Evolutionary conservation across 768 basidiomycete species (phyloP).

Genomic region (Mrakia gelida): DNA sequence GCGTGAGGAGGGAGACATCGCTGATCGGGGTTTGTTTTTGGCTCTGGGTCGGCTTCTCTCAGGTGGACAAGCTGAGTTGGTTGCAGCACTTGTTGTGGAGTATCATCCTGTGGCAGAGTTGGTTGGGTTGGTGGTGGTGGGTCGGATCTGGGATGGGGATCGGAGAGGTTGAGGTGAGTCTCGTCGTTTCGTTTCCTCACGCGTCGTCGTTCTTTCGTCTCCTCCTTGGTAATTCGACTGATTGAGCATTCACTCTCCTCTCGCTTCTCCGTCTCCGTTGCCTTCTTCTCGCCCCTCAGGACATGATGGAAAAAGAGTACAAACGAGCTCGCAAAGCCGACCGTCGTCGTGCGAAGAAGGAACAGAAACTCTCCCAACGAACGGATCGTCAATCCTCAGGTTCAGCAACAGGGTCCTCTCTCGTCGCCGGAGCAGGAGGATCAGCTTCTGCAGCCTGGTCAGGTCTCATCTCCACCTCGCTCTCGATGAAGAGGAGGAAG

Average conservation of each 20-base stretch:
- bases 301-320: conserved; percentile 35
- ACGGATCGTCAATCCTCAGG: background rate
- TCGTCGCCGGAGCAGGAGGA: conserved; percentile 1
- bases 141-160: conserved; percentile 75
- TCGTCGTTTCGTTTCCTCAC: background rate
- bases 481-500: background rate
- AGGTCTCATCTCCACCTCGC: background rate
- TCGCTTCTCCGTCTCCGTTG: background rate
- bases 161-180: conserved; percentile 61
- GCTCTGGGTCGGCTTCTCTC: too few relatives aligned
- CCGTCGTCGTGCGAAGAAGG: conserved; percentile 4
- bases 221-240: background rate
- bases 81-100: conserved; percentile 83
- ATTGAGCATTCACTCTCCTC: background rate
- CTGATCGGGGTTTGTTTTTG: background rate
- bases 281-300: conserved; percentile 12
- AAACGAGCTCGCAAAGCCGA: conserved; percentile 22
- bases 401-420: background rate
- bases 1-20: background rate
- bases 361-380: background rate
- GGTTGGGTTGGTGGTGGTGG: conserved; percentile 88
- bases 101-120: conserved; percentile 89
- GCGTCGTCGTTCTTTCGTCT: background rate
- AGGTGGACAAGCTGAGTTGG: conserved; percentile 83
- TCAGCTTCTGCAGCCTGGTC: conserved; percentile 5